These are phyloP conservation scores for Brettanomyces sp. DNA, from an alignment of 805 yeast genomes.

Conservation along the genomic window DNA sequence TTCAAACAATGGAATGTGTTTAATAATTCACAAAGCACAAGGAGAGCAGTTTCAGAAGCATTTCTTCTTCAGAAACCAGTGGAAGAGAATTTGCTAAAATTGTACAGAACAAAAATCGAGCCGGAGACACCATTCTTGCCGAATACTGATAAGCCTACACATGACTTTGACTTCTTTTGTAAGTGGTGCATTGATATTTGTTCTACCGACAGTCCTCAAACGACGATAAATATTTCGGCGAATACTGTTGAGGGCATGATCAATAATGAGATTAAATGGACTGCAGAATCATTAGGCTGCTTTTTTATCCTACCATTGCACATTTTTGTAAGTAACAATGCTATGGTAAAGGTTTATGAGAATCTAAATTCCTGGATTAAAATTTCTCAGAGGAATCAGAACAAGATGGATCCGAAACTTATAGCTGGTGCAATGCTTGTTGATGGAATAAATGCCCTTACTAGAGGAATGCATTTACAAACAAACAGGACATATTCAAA, in stretches of 20 bases:
- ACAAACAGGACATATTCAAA: not conserved
- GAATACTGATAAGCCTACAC: not conserved
- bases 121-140: not conserved
- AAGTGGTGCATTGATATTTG: not conserved
- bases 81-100: not conserved
- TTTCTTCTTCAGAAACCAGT: not conserved
- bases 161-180: not conserved
- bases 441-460: not conserved
- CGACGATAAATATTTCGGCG: not conserved
- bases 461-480: not conserved
- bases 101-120: not conserved
- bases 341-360: not conserved
- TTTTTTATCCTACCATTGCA: not conserved
- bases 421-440: constrained; percentile 1
- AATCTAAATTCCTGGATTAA: not conserved
- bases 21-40: not conserved
- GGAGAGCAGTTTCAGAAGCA: not conserved
- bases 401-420: not conserved
- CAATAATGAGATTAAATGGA: not conserved
- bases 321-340: not conserved
- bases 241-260: not conserved
- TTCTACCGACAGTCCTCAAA: not conserved
- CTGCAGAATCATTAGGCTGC: not conserved
- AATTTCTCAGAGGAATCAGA: not conserved
- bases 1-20: not conserved